Base-by-base conservation (phyloP, 1,284 basidiomycete genomes). In the Xerocomus cyaneibrunnescens region DNA sequence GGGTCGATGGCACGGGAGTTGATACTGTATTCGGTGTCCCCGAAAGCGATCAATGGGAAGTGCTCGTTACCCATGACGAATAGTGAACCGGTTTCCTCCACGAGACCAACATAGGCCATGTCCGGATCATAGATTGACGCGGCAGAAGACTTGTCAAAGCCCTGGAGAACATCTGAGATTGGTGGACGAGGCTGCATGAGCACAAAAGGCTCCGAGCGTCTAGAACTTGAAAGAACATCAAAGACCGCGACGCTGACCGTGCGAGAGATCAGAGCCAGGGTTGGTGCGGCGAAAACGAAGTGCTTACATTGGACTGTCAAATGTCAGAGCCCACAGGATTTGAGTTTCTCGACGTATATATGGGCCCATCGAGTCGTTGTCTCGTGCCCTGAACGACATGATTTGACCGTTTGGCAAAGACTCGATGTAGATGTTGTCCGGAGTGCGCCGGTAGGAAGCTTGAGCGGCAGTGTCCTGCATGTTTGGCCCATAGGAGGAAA, bases 401-500 rank as follows among this genome's bases (percentile, higher is more conserved):
- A 92, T 76, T 57, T 85, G 81, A 31, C 91, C 91, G 36, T 82
- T 86, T 9, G 89, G 84, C 10, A 89, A 75, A 21, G 87, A 79
- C 57, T 93, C 89, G 40, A 93, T 80, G 70, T 94, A 94, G 35
- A 75, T 71, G 54, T 85, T 78, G 67, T 94, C 91, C 40, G 81
- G 80, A 0, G 90, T 88, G 17, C 76, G 78, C 7, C 76, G 77
- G 68, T 92, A 93, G 5, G 77, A 62, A 4, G 79, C 68, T 64
- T 94, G 92, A 12, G 81, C 62, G 6, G 75, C 66, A 53, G 76
- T 79, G 62, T 90, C 85, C 64, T 89, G 81, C 60, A 88, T 89
- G 62, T 92, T 92, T 7, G 92, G 89, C 0, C 90, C 88, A 65
- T 93, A 94, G 0, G 83, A 80, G 0, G 92, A 92, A 68, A 91